These are phyloP conservation scores for Penicillium roqueforti DNA, from an alignment of 495 filamentous ascomycete species.

Conservation along the genomic window DNA sequence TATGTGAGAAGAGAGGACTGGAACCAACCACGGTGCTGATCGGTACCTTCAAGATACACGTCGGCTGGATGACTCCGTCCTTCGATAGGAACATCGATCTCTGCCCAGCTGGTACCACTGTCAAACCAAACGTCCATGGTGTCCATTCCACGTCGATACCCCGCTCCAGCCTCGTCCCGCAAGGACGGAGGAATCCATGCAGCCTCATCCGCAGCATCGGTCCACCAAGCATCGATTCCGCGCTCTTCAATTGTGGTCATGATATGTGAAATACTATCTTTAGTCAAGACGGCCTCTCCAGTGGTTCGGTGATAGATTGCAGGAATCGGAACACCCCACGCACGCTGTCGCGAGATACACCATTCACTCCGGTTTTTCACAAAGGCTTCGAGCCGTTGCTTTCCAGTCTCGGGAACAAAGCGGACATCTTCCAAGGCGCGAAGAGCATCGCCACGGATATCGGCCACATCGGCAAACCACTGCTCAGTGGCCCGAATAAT, in stretches of 20 bases:
- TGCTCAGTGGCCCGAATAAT: slow-evolving; percentile 90
- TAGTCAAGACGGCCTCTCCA: slow-evolving; percentile 68
- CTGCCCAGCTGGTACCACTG: slow-evolving; percentile 91
- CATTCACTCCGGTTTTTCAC: slow-evolving; percentile 85
- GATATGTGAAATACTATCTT: slow-evolving; percentile 78
- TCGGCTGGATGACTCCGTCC: slow-evolving; percentile 61
- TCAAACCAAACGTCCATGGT: slow-evolving; percentile 99
- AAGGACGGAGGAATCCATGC: slow-evolving; percentile 68
- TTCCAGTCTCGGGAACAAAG: slow-evolving; percentile 73
- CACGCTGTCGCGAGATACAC: slow-evolving; percentile 97
- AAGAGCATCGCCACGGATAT: slow-evolving; percentile 70
- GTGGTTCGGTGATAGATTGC: slow-evolving; percentile 69
- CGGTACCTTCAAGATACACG: slow-evolving; percentile 87
- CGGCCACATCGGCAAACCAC: slow-evolving; percentile 92
- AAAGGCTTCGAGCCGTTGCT: slow-evolving; percentile 72
- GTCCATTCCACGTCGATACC: slow-evolving; percentile 75
- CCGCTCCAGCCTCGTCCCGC: slow-evolving; percentile 26
- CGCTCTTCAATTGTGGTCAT: slow-evolving; percentile 69
- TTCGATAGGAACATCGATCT: slow-evolving; percentile 34
- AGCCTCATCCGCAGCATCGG: slow-evolving; percentile 64
- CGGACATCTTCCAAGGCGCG: slow-evolving; percentile 62
- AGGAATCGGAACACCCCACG: slow-evolving; percentile 96
- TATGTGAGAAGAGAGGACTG: slow-evolving; percentile 96
- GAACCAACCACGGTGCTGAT: slow-evolving; percentile 98
- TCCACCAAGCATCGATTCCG: slow-evolving; percentile 92